phyloP scores from a whole-genome alignment of 163 green algal genomes.

The Chlorella variabilis region DNA sequence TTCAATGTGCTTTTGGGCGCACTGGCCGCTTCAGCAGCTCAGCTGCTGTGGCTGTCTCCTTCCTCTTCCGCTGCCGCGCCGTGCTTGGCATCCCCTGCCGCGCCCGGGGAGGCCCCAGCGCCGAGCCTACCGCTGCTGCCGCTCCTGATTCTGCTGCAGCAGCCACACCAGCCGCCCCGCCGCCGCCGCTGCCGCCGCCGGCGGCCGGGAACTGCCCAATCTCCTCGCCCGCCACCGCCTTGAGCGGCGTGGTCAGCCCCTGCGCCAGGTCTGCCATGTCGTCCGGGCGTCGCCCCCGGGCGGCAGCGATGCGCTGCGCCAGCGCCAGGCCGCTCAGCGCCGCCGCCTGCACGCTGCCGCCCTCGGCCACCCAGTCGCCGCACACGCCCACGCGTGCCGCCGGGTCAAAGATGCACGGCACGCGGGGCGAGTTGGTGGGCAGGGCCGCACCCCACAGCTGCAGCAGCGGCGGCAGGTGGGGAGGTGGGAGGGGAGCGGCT shows the following conservation, averaged over 20 bases:
- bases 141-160: too few species aligned
- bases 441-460: conserved; percentile 77
- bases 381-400: conserved; percentile 55
- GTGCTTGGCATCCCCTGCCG: too few species aligned
- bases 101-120: too few species aligned
- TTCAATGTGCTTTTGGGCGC: not conserved
- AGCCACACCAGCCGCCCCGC: not conserved
- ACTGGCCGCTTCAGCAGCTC: not conserved
- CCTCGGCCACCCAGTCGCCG: conserved; percentile 59
- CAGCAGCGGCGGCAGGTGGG: too few species aligned
- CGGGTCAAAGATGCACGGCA: conserved; percentile 66
- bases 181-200: not conserved
- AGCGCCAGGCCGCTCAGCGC: conserved; percentile 60
- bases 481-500: not conserved
- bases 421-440: conserved; percentile 62
- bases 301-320: conserved; percentile 55
- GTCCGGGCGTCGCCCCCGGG: conserved; percentile 2
- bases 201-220: conserved; percentile 63
- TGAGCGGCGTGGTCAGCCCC: conserved; percentile 51
- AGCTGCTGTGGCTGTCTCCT: too few species aligned
- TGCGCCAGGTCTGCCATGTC: conserved; percentile 23
- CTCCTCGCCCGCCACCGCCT: conserved; percentile 41
- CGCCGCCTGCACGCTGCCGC: conserved; percentile 56
- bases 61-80: too few species aligned
- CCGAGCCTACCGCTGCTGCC: too few species aligned